phyloP scores from a whole-genome alignment of 129 eudicot genomes.

The Artemisia argyi region DNA sequence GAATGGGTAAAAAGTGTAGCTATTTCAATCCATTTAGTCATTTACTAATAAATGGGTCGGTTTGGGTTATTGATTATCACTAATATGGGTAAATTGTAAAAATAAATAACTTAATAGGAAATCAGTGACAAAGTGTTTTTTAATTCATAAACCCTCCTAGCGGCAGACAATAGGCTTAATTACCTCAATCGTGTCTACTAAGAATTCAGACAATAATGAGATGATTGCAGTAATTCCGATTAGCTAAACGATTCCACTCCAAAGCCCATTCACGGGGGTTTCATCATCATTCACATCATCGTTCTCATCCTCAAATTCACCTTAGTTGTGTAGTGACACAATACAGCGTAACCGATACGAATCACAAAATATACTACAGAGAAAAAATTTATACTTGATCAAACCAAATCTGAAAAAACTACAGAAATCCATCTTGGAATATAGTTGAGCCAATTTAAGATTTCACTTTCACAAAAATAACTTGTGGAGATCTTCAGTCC shows the following conservation, averaged over 20 bases:
- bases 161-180: neutral
- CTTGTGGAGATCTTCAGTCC: neutral
- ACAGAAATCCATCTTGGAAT: too few species aligned
- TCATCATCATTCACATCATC: constrained; percentile 45
- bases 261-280: constrained; percentile 55
- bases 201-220: constrained; percentile 69
- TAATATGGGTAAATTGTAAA: neutral
- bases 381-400: too few species aligned
- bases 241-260: constrained; percentile 70
- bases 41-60: neutral
- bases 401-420: too few species aligned
- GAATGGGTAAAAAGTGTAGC: neutral
- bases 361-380: too few species aligned
- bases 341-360: too few species aligned
- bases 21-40: neutral
- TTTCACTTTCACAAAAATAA: too few species aligned
- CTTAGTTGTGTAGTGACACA: too few species aligned
- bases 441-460: too few species aligned
- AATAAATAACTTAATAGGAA: neutral
- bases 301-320: too few species aligned
- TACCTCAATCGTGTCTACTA: constrained; percentile 89
- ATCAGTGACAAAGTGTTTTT: neutral
- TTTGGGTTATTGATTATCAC: neutral
- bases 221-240: constrained; percentile 70
- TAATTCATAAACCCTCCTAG: neutral